Base-by-base conservation (phyloP, 208 protist species). In the Leishmania gerbilli region DNA sequence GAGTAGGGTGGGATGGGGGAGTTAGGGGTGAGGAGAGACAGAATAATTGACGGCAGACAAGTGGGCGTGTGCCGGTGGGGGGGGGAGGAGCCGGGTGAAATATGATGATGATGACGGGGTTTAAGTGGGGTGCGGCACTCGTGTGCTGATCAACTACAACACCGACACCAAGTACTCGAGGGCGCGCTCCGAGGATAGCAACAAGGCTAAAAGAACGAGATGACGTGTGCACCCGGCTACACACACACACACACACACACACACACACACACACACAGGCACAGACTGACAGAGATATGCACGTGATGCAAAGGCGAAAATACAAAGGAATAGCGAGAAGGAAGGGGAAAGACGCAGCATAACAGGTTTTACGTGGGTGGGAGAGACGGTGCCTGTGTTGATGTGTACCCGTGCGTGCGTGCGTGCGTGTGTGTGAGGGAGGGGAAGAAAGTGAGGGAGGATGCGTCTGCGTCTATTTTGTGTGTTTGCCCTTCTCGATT, bases 171-270 rank as follows among this genome's bases (percentile, higher is more conserved):
- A 76, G 53, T 74, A 42, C 51, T 55, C 51, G 51, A 55, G 51
- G 51, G 5, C 21, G 15, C 9, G 19, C 9, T 55, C 4, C 15
- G 51, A 55, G 51, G 51, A 55, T 21, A 40, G 40, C 13, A 34
- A 68, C 5, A 62, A 0, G 17, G 13, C 56, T 31, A 24, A 34
- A 40, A 40, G 9, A 24, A 31, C 3, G 62, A 40, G 62, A 42
- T 68, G 42, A 72, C 40, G 42, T 8, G 27, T 49, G 40, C 67
- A 34, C 67, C 21, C 7, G 2, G 11, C 3, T 17, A 49, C 17
- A 75, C 9, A 77, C 8, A 74, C 60, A 69, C 53, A 58, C 24
- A 81, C 17, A 83, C 31, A 79, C n/a, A 80, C 34, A 79, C 55
- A 74, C 17, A 80, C 7, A 75, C 51, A 31, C 34, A 77, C 69